Conservation (phyloP, 2,329 filamentous ascomycete genomes). For the Fusarium domesticum region DNA sequence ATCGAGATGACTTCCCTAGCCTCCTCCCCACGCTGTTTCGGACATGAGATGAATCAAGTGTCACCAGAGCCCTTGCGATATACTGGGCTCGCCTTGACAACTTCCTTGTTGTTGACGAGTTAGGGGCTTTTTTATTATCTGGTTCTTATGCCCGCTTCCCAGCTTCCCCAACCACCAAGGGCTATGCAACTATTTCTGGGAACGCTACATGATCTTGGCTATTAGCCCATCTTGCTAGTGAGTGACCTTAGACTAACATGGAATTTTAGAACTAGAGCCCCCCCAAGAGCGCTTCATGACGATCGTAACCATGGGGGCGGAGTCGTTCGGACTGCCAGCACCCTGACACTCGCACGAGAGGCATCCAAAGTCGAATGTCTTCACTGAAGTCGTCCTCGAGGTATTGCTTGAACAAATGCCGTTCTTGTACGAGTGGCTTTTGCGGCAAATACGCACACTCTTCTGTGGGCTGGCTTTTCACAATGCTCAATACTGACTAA, state of each 20-base stretch:
- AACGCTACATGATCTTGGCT: no score
- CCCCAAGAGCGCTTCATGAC: no score
- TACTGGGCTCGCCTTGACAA: no score
- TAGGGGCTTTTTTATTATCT: no score
- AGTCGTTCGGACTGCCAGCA: constrained; percentile 1
- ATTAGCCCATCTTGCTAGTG: neutral
- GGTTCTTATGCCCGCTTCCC: neutral
- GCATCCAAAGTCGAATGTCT: constrained; percentile 16
- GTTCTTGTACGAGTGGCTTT: constrained; percentile 6
- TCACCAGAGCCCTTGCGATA: no score
- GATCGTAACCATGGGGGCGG: constrained; percentile 9
- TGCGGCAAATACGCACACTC: constrained; percentile 3
- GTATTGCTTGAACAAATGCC: neutral
- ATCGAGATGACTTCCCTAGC: neutral
- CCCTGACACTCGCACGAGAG: constrained; percentile 16
- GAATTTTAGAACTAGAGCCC: no score
- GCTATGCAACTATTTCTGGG: neutral
- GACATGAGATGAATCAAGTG: neutral
- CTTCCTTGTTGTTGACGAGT: neutral
- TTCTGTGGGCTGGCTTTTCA: no score
- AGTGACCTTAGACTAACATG: neutral
- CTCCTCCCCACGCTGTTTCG: constrained; percentile 3
- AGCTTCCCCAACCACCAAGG: neutral
- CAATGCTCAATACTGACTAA: no score
- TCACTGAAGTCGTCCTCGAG: constrained; percentile 13